Evolutionary conservation across 139 green algal genomes (phyloP).

Genomic region (Picochlorum sp.): DNA sequence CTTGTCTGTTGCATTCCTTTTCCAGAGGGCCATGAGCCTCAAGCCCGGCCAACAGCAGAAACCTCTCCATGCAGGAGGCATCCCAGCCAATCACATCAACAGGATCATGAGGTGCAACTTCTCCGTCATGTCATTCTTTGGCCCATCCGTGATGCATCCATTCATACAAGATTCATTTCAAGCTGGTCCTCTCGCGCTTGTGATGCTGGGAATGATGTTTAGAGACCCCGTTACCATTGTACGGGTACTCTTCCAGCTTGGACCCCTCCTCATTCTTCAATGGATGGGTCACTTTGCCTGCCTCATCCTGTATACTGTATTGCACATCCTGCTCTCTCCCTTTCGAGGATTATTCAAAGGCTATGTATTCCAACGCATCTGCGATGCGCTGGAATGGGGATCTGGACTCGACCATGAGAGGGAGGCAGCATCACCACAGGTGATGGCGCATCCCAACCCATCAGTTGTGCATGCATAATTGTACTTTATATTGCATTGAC

Average conservation of each 20-base stretch:
- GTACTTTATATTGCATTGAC: no score
- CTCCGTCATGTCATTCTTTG: conserved; percentile 49
- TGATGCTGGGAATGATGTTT: conserved; percentile 30
- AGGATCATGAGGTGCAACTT: conserved; percentile 60
- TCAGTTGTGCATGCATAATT: no score
- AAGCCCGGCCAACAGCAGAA: conserved; percentile 35
- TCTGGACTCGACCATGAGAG: background rate
- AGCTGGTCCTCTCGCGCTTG: conserved; percentile 13
- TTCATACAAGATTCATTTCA: conserved; percentile 32
- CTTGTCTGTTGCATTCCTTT: conserved; percentile 58
- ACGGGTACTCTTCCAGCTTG: conserved; percentile 23
- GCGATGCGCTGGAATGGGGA: conserved; percentile 14
- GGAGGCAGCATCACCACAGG: no score
- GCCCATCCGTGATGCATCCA: conserved; percentile 20
- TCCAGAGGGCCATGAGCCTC: conserved; percentile 65
- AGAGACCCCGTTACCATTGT: conserved; percentile 12
- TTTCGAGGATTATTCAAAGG: conserved; percentile 1
- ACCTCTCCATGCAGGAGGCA: conserved; percentile 8
- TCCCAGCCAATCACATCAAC: conserved; percentile 55
- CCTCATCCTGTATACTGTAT: conserved; percentile 28
- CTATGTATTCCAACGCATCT: conserved; percentile 16
- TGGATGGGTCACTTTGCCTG: conserved; percentile 40
- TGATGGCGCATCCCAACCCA: no score
- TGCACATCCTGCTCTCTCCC: conserved; percentile 16
- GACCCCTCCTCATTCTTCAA: conserved; percentile 23